A percentile compares a stretch with the other conserved stretches of the same genome.
Conservation (phyloP, 2,329 filamentous ascomycete genomes). For the Aspergillus sclerotialis region DNA sequence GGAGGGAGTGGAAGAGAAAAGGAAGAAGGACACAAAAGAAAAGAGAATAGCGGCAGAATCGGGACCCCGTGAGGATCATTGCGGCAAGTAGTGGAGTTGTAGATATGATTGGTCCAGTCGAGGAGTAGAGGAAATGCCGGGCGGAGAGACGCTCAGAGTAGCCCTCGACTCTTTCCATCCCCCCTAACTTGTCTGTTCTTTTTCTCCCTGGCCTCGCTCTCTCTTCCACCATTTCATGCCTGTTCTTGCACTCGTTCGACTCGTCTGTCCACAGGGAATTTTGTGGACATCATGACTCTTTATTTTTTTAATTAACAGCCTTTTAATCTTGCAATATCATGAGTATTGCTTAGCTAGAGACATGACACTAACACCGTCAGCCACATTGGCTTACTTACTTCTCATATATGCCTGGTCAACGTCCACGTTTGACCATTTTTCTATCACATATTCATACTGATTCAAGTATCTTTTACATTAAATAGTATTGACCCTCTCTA, state of each 20-base stretch:
- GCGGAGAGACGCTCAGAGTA: slow-evolving; percentile 12
- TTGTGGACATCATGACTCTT: slow-evolving; percentile 19
- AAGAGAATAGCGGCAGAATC: slow-evolving; percentile 13
- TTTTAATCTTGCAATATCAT: slow-evolving; percentile 2
- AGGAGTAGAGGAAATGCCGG: slow-evolving; percentile 25
- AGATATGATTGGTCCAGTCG: slow-evolving; percentile 31
- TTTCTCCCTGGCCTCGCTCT: slow-evolving; percentile 16
- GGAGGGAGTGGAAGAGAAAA: slow-evolving; percentile 10
- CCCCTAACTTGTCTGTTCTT: neutral
- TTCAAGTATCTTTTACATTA: neutral
- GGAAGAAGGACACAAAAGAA: slow-evolving; percentile 8
- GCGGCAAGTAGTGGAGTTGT: slow-evolving; percentile 24
- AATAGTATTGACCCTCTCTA: no score
- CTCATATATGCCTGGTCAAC: no score
- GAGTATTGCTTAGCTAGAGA: neutral
- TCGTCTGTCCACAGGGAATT: slow-evolving; percentile 40
- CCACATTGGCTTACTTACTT: no score
- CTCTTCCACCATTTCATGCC: slow-evolving; percentile 28
- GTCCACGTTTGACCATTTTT: neutral
- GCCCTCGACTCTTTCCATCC: neutral
- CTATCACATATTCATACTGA: neutral
- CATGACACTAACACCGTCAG: neutral
- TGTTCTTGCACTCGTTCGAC: slow-evolving; percentile 61
- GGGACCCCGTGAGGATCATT: slow-evolving; percentile 22
- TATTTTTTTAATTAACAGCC: slow-evolving; percentile 8